phyloP scores from a whole-genome alignment of 2,329 filamentous ascomycete genomes.

The Ambrosiella cleistominuta region DNA sequence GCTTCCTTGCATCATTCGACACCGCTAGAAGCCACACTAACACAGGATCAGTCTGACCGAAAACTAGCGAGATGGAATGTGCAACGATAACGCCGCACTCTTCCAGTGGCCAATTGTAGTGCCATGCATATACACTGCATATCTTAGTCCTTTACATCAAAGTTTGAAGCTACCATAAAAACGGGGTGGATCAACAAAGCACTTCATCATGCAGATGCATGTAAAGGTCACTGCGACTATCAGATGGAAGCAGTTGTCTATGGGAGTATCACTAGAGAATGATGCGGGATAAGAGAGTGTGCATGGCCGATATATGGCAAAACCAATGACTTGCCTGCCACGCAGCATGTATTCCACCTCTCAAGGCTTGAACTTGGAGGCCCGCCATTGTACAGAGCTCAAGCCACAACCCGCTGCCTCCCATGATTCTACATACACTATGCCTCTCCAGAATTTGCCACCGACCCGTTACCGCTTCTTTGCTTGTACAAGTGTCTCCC shows the following conservation, averaged over 20 bases:
- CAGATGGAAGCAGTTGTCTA: background rate
- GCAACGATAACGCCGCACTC: background rate
- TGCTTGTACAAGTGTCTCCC: background rate
- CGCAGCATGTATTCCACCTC: background rate
- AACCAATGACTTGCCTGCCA: background rate
- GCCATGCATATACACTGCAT: background rate
- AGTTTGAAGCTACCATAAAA: background rate
- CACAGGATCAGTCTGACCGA: background rate
- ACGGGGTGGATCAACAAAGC: background rate
- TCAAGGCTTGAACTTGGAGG: background rate
- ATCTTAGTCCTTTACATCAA: background rate
- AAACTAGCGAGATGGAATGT: slow-evolving; percentile 10
- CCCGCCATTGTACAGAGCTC: background rate
- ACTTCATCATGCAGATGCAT: background rate
- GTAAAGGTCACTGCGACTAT: background rate
- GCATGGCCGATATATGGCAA: background rate
- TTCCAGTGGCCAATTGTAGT: background rate
- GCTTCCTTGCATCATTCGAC: background rate
- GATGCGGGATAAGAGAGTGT: background rate
- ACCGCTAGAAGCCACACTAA: slow-evolving; percentile 3
- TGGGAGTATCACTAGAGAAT: background rate
- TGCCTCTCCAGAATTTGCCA: background rate
- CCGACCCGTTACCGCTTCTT: background rate
- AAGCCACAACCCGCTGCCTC: background rate
- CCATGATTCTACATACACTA: background rate